These are phyloP conservation scores for Annulohypoxylon stygium DNA, from an alignment of 495 filamentous ascomycete species.

Conservation along the genomic window DNA sequence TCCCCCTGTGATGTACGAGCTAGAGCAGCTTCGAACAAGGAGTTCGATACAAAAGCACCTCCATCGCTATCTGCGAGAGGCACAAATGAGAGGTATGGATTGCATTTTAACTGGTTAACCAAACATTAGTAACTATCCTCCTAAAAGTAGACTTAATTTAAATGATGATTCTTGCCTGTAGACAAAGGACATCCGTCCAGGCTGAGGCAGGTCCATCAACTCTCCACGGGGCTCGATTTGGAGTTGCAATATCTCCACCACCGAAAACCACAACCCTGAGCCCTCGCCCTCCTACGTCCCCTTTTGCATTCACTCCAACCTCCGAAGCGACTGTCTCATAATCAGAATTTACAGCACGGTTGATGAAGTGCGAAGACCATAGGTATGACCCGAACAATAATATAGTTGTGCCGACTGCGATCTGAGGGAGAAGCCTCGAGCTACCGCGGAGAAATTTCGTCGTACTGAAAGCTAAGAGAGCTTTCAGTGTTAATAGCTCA, in stretches of 20 bases:
- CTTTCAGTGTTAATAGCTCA: conserved; percentile 25
- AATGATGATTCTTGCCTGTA: conserved; percentile 33
- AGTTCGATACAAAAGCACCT: conserved; percentile 50
- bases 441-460: conserved; percentile 45
- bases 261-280: conserved; percentile 54
- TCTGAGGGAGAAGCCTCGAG: conserved; percentile 45
- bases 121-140: conserved; percentile 21
- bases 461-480: conserved; percentile 15
- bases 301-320: conserved; percentile 25
- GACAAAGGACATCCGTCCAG: conserved; percentile 51
- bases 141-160: background rate
- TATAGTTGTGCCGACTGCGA: conserved; percentile 34
- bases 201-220: conserved; percentile 23
- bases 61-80: conserved; percentile 41
- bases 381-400: conserved; percentile 38
- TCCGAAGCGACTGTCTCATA: conserved; percentile 33
- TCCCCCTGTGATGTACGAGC: conserved; percentile 33
- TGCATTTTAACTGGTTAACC: conserved; percentile 51
- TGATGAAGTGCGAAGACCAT: conserved; percentile 37
- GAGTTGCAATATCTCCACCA: conserved; percentile 51
- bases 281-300: conserved; percentile 9
- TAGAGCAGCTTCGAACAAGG: conserved; percentile 50
- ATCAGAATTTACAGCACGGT: conserved; percentile 19
- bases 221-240: conserved; percentile 29
- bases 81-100: conserved; percentile 50